A percentile compares a stretch with the other conserved stretches of the same genome.
Conservation (phyloP, 352 stramenopile genomes). For the Phytophthora vignae region DNA sequence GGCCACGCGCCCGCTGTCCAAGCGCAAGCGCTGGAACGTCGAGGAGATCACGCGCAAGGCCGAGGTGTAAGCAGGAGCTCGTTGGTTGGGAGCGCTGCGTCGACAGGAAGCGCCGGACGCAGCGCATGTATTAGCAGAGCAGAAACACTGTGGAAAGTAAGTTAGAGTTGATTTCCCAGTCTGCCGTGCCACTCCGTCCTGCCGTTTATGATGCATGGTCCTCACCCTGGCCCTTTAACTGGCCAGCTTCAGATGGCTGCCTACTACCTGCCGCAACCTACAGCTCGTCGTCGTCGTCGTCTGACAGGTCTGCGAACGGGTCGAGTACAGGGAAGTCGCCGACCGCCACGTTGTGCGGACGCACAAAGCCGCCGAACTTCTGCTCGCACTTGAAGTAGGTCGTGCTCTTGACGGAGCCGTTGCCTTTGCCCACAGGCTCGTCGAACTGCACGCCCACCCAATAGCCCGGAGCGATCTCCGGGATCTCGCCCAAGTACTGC, state of each 20-base stretch:
- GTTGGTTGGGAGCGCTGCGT: constrained; percentile 3
- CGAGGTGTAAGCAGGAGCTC: constrained; percentile 64
- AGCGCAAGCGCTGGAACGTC: constrained; percentile 91
- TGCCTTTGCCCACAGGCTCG: constrained; percentile 95
- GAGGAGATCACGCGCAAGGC: constrained; percentile 91
- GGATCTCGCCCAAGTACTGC: constrained; percentile 92
- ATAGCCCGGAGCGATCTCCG: constrained; percentile 90
- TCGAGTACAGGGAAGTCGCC: constrained; percentile 94
- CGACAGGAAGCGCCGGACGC: background rate
- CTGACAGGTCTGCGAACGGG: constrained; percentile 76
- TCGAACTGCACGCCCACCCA: constrained; percentile 98
- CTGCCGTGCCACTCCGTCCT: constrained; percentile 21
- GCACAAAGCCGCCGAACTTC: constrained; percentile 96
- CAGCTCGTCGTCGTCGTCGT: constrained; percentile 85
- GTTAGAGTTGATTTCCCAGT: constrained; percentile 53
- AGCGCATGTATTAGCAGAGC: constrained; percentile 33
- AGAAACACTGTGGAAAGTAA: constrained; percentile 54
- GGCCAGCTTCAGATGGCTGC: background rate
- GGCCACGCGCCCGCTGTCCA: constrained; percentile 81
- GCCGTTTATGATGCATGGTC: constrained; percentile 14
- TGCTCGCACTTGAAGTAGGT: constrained; percentile 93
- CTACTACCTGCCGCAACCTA: constrained; percentile 29
- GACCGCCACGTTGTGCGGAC: constrained; percentile 93
- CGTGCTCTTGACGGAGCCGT: constrained; percentile 93
- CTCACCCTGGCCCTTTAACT: background rate